Percentiles rank a stretch among this genome's conserved stretches.
Conservation (phyloP, 1,284 basidiomycete species). For the Cystobasidium sp. region DNA sequence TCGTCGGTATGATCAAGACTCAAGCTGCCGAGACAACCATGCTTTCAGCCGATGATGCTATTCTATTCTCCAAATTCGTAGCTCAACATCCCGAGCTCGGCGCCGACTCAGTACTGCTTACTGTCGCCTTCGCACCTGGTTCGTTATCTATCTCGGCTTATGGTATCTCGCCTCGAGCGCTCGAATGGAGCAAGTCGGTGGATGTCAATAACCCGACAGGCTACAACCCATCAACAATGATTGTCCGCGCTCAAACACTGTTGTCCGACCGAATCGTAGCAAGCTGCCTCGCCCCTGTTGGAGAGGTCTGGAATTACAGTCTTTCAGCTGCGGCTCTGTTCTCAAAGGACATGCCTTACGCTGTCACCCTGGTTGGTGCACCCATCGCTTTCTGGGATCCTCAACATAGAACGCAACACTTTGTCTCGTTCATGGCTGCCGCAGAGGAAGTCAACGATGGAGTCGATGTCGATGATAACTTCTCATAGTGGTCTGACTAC, state of each 20-base stretch:
- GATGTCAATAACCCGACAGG: conserved; percentile 55
- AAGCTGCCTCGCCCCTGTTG: conserved; percentile 56
- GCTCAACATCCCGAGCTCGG: conserved; percentile 93
- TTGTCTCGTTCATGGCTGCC: conserved; percentile 51
- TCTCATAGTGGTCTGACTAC: conserved; percentile 4
- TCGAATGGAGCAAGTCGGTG: conserved; percentile 94
- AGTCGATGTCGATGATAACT: conserved; percentile 34
- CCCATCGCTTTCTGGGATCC: conserved; percentile 95
- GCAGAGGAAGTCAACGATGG: conserved; percentile 28
- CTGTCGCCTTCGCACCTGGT: conserved; percentile 95
- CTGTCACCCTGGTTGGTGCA: conserved; percentile 79
- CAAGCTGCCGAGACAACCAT: conserved; percentile 58
- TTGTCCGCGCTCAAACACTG: conserved; percentile 90
- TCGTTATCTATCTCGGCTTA: conserved; percentile 94
- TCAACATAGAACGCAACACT: conserved; percentile 73
- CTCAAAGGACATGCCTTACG: conserved; percentile 81
- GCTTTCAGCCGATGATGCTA: conserved; percentile 90
- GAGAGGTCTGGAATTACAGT: conserved; percentile 82
- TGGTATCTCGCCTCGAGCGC: conserved; percentile 79
- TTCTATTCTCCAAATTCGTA: conserved; percentile 95
- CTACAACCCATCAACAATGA: conserved; percentile 92
- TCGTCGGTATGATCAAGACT: conserved; percentile 60
- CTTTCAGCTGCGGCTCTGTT: conserved; percentile 81
- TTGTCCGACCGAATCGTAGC: conserved; percentile 81
- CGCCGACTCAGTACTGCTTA: conserved; percentile 90